Base-by-base conservation (phyloP, 2,329 filamentous ascomycete species). In the Fusarium sp. region DNA sequence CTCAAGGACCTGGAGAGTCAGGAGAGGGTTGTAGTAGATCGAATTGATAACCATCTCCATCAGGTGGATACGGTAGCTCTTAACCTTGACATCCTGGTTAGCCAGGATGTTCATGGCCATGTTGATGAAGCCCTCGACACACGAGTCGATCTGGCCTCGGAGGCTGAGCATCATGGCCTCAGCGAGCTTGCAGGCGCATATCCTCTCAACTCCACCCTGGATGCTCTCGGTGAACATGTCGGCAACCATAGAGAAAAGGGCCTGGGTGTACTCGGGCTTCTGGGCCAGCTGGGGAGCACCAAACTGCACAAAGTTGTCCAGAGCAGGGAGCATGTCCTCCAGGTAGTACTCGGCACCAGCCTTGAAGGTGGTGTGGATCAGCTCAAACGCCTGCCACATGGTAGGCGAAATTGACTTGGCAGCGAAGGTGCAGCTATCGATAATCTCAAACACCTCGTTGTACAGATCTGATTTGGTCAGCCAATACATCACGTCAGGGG, bases 21-120 rank as follows among this genome's bases (percentile, higher is more conserved):
- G 88, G 52, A 93, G 85, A 2, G 97, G 95, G 86, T 98, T 98
- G 88, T 99, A 99, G 88, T 98, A 97, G 79, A 98, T 95, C 65
- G 94, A 92, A 84, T 98, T 98, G 87, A 99, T 98, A 68, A 99
- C 92, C 92, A 99, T 97, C 85, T 99, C 97, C 94, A 99, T 97
- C 52, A 99, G 86, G 82, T 99, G 96, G 64, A 98, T 95, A 79
- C 94, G 93, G 83, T 98, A 97, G 4, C 94, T 95, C 87, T 97
- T 98, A 77, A 97, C 92, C 84, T 95, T 95, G 61, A 94, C 87
- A 75, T 97, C 94, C 50, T 93, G 89, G 60, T 89, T 91, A 24
- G 87, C 91, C 43, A 99, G 88, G 41, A 95, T 92, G 56, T 86
- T 89, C 95, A 98, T 98, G 33, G 95, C 93, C 83, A 98, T 92